Conservation (phyloP, 2,329 filamentous ascomycete species). For the Pezicula radicicola region DNA sequence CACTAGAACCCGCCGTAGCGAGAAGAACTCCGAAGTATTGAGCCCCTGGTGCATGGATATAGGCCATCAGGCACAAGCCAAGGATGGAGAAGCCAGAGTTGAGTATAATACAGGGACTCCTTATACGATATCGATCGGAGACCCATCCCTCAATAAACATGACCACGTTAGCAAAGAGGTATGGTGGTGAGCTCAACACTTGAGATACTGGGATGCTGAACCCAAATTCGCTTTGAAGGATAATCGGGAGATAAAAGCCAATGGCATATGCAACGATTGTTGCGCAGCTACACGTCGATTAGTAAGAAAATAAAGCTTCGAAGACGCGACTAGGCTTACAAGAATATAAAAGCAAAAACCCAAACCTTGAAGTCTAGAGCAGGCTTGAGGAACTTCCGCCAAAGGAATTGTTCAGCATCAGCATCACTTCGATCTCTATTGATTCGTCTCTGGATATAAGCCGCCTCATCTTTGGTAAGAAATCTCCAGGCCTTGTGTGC, state of each 20-base stretch:
- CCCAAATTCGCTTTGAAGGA: slow-evolving; percentile 54
- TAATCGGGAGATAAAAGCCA: slow-evolving; percentile 74
- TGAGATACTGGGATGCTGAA: slow-evolving; percentile 47
- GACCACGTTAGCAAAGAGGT: slow-evolving; percentile 38
- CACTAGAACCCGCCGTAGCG: slow-evolving; percentile 39
- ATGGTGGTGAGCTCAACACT: slow-evolving; percentile 49
- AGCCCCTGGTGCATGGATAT: slow-evolving; percentile 42
- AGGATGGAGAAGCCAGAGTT: slow-evolving; percentile 38
- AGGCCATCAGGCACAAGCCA: slow-evolving; percentile 38
- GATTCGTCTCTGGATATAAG: slow-evolving; percentile 49
- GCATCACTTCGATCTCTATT: slow-evolving; percentile 53
- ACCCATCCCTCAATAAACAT: slow-evolving; percentile 41
- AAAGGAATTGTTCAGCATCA: slow-evolving; percentile 39
- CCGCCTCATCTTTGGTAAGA: slow-evolving; percentile 44
- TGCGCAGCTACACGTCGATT: slow-evolving; percentile 15
- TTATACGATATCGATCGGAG: slow-evolving; percentile 48
- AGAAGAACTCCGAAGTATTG: slow-evolving; percentile 46
- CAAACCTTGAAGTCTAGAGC: slow-evolving; percentile 54
- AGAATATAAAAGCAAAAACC: slow-evolving; percentile 57
- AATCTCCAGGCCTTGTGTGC: slow-evolving; percentile 41
- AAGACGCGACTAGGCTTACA: slow-evolving; percentile 27
- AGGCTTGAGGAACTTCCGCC: slow-evolving; percentile 41
- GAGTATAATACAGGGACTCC: slow-evolving; percentile 45
- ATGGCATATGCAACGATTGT: slow-evolving; percentile 74
- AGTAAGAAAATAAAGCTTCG: too few species aligned